These are phyloP conservation scores for Pleurotus salmoneostramineus DNA, from an alignment of 768 basidiomycete species.

Conservation along the genomic window DNA sequence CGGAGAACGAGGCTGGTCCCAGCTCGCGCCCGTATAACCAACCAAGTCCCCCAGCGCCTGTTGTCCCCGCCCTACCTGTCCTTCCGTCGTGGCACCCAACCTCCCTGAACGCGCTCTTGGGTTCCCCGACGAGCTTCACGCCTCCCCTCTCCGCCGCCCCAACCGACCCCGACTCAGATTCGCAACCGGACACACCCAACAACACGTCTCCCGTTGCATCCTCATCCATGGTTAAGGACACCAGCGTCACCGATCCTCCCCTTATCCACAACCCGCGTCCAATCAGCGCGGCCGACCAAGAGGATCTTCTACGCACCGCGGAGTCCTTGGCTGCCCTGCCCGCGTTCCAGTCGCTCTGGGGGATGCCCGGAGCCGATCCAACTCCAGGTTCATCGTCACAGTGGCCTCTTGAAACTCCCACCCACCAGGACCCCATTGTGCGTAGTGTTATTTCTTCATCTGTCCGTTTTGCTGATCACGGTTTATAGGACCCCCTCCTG, in stretches of 20 bases:
- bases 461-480: conserved; percentile 8
- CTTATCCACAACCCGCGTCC: conserved; percentile 4
- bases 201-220: conserved; percentile 11
- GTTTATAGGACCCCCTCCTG: no score
- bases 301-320: background rate
- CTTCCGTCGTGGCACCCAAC: no score
- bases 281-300: background rate
- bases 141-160: conserved; percentile 50
- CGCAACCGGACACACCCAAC: conserved; percentile 9
- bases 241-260: background rate
- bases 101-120: conserved; percentile 11
- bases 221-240: conserved; percentile 1
- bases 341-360: background rate
- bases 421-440: background rate
- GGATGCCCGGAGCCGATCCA: background rate
- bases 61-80: conserved; percentile 9
- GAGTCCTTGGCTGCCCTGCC: background rate
- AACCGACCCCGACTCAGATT: conserved; percentile 27
- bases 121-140: conserved; percentile 41
- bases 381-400: background rate
- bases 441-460: conserved; percentile 5
- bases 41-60: conserved; percentile 1
- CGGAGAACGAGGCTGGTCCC: background rate
- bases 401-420: background rate
- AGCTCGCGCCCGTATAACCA: background rate